A percentile compares a stretch with the other conserved stretches of the same genome.
Evolutionary conservation across 805 yeast genomes (phyloP).

Genomic region (Ogataea ganodermae): DNA sequence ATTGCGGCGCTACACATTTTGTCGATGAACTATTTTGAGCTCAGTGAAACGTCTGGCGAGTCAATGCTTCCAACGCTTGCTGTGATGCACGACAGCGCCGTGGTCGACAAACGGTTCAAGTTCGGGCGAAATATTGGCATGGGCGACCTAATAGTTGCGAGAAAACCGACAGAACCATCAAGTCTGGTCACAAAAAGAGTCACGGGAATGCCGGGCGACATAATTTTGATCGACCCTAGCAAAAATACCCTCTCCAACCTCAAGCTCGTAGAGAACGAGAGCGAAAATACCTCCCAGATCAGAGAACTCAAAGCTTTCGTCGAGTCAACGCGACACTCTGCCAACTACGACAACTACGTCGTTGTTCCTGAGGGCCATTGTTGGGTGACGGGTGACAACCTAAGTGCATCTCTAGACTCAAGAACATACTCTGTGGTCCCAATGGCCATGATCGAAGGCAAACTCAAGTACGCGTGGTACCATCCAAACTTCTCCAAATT

Average conservation of each 20-base stretch:
- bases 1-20: constrained; percentile 66
- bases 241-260: constrained; percentile 46
- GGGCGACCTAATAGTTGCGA: constrained; percentile 88
- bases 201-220: constrained; percentile 95
- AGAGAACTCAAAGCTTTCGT: constrained; percentile 21
- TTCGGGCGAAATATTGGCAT: constrained; percentile 65
- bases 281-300: constrained; percentile 3
- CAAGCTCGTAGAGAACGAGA: constrained; percentile 9
- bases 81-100: constrained; percentile 74
- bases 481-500: constrained; percentile 35
- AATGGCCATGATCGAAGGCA: constrained; percentile 84
- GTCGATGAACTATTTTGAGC: constrained; percentile 27
- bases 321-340: constrained; percentile 3
- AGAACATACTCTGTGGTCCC: constrained; percentile 90
- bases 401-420: constrained; percentile 85
- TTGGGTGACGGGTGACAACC: constrained; percentile 96
- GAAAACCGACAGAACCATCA: constrained; percentile 85
- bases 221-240: constrained; percentile 79
- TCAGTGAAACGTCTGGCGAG: constrained; percentile 78
- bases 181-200: constrained; percentile 90
- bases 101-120: constrained; percentile 64
- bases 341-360: constrained; percentile 53
- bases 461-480: constrained; percentile 71
- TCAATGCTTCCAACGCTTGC: constrained; percentile 93
- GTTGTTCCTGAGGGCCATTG: constrained; percentile 91